Evolutionary conservation across 805 yeast species (phyloP), one percentile per base, ranked within the genome.

Genomic region (Brettanomyces nanus): DNA sequence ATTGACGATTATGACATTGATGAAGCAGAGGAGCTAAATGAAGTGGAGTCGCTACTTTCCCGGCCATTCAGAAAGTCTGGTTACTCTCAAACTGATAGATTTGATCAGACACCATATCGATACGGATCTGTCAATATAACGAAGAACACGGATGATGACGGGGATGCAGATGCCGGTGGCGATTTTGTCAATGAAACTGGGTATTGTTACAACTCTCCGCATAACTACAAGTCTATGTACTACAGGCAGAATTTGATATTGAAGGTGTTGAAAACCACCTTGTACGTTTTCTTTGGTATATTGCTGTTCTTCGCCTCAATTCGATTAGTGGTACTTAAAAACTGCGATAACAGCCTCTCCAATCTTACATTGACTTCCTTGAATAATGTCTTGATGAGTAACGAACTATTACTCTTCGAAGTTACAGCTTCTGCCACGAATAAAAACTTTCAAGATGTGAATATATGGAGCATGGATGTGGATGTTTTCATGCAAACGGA

Each of bases 401-500:
- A 56, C 20, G 59, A 55, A 21, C 32, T 61, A 20, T 38, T 61
- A 15, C 44, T 58, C 15, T 47, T 61, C 37, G 65, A 61, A 38
- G 35, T 61, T n/a, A 45, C 45, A 6, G 50, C 57, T 4, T 14
- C 31, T 7, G 45, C 59, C 1, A 45, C 31, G 11, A 58, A 60
- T 43, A 31, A 40, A 6, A 60, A 61, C 39, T 40, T 53, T n/a
- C 63, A 59, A 43, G 59, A 56, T 38, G 42, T 60, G 4, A 31
- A 44, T 5, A 48, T 61, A 6, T 54, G 58, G 54, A 45, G 51
- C n/a, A 43, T 53, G 48, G 56, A 59, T 40, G 28, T 61, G 17
- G 65, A 61, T 42, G 52, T 61, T 1, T 58, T 61, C 28, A 28
- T 61, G 6, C 37, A 52, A 3, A 58, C 62, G 1, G 51, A 54